Base-by-base conservation (phyloP, 768 basidiomycete species). In the Macrolepiota fuliginosa region DNA sequence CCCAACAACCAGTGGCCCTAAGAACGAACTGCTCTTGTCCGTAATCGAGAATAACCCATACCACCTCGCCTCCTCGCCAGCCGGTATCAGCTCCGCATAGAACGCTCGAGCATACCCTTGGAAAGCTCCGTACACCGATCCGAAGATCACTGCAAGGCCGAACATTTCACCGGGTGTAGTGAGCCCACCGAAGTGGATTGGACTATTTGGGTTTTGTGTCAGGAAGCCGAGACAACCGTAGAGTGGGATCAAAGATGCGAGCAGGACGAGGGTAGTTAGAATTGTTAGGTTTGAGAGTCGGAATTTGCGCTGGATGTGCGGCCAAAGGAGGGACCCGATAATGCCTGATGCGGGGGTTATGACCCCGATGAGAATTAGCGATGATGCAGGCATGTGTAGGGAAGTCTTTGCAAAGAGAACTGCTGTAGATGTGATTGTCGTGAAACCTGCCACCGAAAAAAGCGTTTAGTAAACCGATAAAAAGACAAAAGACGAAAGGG, bases 321-420 rank as follows among this genome's bases (percentile, higher is more conserved):
- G 95, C 81, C 91, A 92, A 7, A 83, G 66, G n/a, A 97, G 80
- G 2, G 96, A 92, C 4, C 95, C 94, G 6, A 87, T 56, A 56
- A 96, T 94, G 0, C 95, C 96, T 0, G 88, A 78, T 4, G 79
- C 69, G 3, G 95, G 92, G 0, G 89, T 84, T n/a, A 94, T 78
- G 10, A 90, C 81, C 6, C 92, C 92, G 42, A 96, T 81, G 64
- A 94, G 75, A 58, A 95, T 85, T 53, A 96, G 85, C 0, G 89
- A 81, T 0, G 89, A 86, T 0, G 95, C 70, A 0, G 83, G 75
- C 90, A 99, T 93, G 67, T 88, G 80, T 17, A 98, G 81, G 0
- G 88, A 80, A 1, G 95, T 96, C 71, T 96, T 97, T 0, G 87
- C 95, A 68, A 96, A 98, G 0, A 99, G 83, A 58, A 98, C 84